Percentiles rank a stretch among this genome's conserved stretches.
These are phyloP conservation scores for Blastobotrys apis DNA, from an alignment of 1,139 yeast genomes.

Conservation along the genomic window DNA sequence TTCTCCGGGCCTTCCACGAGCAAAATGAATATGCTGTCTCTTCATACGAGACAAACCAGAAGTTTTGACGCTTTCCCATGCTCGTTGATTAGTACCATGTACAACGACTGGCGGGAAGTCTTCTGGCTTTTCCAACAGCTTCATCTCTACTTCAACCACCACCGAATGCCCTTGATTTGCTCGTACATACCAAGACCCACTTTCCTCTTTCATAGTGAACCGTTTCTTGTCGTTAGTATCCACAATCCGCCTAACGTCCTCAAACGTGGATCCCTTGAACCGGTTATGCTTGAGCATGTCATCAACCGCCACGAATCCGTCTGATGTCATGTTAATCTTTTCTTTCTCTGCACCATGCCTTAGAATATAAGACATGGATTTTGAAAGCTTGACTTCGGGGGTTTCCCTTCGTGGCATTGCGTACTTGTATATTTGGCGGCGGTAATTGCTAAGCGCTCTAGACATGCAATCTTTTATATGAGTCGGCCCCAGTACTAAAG, in stretches of 20 bases:
- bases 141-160: constrained; percentile 40
- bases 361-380: constrained; percentile 66
- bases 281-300: constrained; percentile 55
- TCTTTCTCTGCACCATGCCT: constrained; percentile 84
- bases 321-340: constrained; percentile 53
- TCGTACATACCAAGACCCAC: constrained; percentile 46
- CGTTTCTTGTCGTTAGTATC: constrained; percentile 64
- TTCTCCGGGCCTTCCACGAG: constrained; percentile 43
- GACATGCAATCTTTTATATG: no score
- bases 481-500: no score
- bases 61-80: constrained; percentile 46
- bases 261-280: constrained; percentile 49
- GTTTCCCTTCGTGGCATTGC: constrained; percentile 15
- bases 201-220: constrained; percentile 9
- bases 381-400: constrained; percentile 50
- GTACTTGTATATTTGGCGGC: no score
- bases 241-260: constrained; percentile 61
- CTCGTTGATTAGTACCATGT: constrained; percentile 73
- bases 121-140: constrained; percentile 25
- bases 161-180: constrained; percentile 94
- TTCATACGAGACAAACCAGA: constrained; percentile 67
- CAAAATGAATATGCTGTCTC: constrained; percentile 82
- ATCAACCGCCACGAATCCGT: constrained; percentile 60
- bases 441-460: no score
- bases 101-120: constrained; percentile 44